Evolutionary conservation across 805 yeast species (phyloP).

Genomic region (Wickerhamiella azymoides): DNA sequence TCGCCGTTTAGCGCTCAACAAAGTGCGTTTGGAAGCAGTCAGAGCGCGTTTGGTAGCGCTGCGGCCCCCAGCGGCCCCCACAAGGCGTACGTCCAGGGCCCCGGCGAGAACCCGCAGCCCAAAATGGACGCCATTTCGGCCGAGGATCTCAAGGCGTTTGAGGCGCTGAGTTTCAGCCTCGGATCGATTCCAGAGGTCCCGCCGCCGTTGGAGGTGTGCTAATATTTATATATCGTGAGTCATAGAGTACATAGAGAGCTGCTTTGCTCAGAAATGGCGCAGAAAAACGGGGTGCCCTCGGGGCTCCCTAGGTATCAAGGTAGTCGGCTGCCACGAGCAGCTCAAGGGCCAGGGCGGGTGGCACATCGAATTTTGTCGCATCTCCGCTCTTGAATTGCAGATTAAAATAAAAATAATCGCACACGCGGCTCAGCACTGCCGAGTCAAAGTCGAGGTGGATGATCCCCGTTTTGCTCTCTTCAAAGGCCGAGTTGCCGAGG

Average conservation of each 20-base stretch:
- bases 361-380: constrained; percentile 53
- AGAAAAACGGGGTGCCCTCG: too few species aligned
- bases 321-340: constrained; percentile 86
- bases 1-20: not conserved
- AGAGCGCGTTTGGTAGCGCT: not conserved
- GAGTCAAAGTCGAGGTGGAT: constrained; percentile 52
- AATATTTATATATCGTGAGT: not conserved
- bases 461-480: constrained; percentile 43
- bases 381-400: constrained; percentile 38
- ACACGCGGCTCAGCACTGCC: constrained; percentile 57
- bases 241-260: too few species aligned
- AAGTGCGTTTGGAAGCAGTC: not conserved
- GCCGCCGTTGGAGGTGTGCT: constrained; percentile 2
- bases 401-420: constrained; percentile 73
- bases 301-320: constrained; percentile 34
- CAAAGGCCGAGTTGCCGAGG: constrained; percentile 34
- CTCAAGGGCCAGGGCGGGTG: constrained; percentile 89
- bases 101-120: constrained; percentile 1
- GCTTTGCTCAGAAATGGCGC: too few species aligned
- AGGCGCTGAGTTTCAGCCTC: constrained; percentile 1
- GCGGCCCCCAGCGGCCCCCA: not conserved
- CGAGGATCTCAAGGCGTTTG: constrained; percentile 1
- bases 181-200: constrained; percentile 2
- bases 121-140: not conserved
- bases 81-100: constrained; percentile 2